These are phyloP conservation scores for Nematocida parisii DNA, from an alignment of 371 early-diverging fungal species.

Conservation along the genomic window DNA sequence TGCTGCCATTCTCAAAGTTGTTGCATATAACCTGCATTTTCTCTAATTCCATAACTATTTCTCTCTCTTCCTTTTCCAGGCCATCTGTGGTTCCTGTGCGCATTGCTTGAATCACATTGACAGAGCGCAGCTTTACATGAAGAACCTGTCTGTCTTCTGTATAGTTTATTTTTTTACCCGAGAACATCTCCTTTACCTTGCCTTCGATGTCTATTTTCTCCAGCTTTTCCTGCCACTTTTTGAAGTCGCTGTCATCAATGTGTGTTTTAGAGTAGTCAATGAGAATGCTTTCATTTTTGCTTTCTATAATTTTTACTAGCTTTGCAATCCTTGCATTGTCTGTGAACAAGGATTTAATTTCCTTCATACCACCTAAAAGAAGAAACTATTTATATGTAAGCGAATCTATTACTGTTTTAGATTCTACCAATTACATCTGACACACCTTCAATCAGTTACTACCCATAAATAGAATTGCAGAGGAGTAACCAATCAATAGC, in stretches of 20 bases:
- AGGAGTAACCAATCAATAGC: neutral
- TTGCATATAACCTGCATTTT: constrained; percentile 83
- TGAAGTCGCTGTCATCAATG: constrained; percentile 47
- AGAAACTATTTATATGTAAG: constrained; percentile 1
- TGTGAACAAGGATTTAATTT: constrained; percentile 47
- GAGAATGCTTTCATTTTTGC: constrained; percentile 57
- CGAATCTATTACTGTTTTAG: constrained; percentile 15
- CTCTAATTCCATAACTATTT: constrained; percentile 82
- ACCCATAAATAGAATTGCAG: neutral
- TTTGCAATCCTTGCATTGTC: constrained; percentile 51
- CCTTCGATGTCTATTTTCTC: constrained; percentile 26
- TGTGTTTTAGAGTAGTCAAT: constrained; percentile 69
- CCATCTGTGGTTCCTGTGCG: constrained; percentile 73
- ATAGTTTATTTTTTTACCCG: constrained; percentile 88
- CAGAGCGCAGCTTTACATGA: constrained; percentile 86
- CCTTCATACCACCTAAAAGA: constrained; percentile 30
- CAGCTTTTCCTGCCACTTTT: constrained; percentile 13
- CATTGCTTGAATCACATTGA: constrained; percentile 75
- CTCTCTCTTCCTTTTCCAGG: constrained; percentile 64
- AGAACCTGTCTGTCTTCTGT: constrained; percentile 93
- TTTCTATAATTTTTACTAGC: constrained; percentile 31
- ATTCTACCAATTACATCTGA: neutral
- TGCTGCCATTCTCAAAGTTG: constrained; percentile 77
- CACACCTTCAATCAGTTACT: neutral
- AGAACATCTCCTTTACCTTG: constrained; percentile 77